phyloP scores from a whole-genome alignment of 2,329 filamentous ascomycete genomes.

The Phaeosphaeria sp. region DNA sequence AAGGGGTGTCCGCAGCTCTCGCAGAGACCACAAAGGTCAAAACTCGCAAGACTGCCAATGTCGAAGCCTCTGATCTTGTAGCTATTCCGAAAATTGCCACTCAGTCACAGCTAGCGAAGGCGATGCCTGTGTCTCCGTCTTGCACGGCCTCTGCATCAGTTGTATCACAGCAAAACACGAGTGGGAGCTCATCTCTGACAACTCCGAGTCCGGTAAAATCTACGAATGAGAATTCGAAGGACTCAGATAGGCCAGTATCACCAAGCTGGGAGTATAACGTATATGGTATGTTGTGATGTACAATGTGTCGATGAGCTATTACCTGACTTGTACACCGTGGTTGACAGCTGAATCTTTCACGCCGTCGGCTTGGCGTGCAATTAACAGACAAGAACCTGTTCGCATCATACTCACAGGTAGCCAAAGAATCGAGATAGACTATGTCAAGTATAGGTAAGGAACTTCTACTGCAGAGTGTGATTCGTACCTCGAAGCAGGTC shows the following conservation, averaged over 20 bases:
- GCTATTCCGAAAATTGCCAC: conserved; percentile 8
- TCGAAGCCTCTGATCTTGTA: conserved; percentile 3
- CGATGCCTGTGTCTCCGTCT: not conserved
- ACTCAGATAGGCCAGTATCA: not conserved
- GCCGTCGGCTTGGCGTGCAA: conserved; percentile 8
- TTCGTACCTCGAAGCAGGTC: not conserved
- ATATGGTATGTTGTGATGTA: conserved; percentile 22
- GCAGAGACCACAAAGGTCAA: not conserved
- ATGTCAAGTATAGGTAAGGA: not conserved
- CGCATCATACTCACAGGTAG: conserved; percentile 5
- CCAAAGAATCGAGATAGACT: not conserved
- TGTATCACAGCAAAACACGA: not conserved
- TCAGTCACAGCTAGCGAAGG: not conserved
- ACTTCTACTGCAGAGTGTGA: not conserved
- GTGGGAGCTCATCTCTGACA: not conserved
- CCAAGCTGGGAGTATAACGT: conserved; percentile 22
- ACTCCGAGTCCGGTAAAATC: not conserved
- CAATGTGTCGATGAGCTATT: not conserved
- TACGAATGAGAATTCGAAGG: not conserved
- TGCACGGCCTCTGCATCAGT: not conserved
- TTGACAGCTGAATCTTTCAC: not conserved
- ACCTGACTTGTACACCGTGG: not conserved
- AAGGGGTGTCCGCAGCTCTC: not conserved
- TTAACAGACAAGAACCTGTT: conserved; percentile 21
- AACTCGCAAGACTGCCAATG: not conserved